Conservation (phyloP, 805 yeast genomes). For the Candida boidinii region DNA sequence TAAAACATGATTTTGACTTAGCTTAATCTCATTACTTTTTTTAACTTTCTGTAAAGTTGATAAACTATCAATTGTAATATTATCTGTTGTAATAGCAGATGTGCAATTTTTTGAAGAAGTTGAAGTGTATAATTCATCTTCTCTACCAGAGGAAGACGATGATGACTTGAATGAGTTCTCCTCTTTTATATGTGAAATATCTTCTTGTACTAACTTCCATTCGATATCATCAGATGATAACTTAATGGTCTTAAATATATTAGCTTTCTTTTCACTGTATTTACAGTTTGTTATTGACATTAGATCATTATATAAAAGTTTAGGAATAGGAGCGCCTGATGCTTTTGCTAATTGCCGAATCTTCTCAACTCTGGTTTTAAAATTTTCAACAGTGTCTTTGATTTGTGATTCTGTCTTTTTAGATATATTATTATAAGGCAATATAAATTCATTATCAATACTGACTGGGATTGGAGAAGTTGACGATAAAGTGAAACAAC, state of each 20-base stretch:
- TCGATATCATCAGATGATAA: not conserved
- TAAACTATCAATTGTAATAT: too few species aligned
- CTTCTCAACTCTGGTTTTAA: constrained; percentile 5
- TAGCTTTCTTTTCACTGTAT: constrained; percentile 3
- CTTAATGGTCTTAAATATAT: constrained; percentile 5
- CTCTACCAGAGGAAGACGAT: too few species aligned
- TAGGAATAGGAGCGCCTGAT: constrained; percentile 4
- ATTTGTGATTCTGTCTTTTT: not conserved
- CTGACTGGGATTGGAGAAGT: constrained; percentile 28
- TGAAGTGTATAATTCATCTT: too few species aligned
- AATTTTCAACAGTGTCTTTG: not conserved
- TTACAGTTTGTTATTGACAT: constrained; percentile 16
- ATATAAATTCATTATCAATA: constrained; percentile 24
- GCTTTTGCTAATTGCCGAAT: constrained; percentile 2
- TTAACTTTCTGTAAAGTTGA: too few species aligned
- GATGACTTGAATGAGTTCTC: not conserved
- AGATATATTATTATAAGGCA: constrained; percentile 5
- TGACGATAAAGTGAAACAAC: constrained; percentile 6
- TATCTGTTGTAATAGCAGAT: not conserved
- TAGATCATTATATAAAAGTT: constrained; percentile 16
- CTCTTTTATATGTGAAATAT: too few species aligned
- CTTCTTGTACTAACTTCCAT: too few species aligned
- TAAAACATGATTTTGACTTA: too few species aligned
- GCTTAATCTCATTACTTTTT: too few species aligned
- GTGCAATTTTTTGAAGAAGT: not conserved